Conservation (phyloP, 2,329 filamentous ascomycete species). For the Venturia carpophila region DNA sequence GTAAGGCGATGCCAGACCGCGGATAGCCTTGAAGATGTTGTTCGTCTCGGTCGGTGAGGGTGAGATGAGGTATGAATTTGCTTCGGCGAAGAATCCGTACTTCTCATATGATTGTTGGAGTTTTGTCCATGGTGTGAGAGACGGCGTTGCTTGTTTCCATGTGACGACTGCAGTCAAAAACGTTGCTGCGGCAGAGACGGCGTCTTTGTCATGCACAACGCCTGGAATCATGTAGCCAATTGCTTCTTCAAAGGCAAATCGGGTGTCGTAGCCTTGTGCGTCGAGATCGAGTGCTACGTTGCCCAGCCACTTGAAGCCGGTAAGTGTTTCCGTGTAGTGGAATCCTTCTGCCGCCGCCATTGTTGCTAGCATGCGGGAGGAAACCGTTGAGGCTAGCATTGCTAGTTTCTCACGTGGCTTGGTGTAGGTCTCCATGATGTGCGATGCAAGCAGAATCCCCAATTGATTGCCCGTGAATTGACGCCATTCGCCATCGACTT, state of each 20-base stretch:
- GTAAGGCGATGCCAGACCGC: constrained; percentile 37
- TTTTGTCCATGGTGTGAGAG: constrained; percentile 46
- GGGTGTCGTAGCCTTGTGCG: constrained; percentile 41
- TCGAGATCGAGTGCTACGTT: constrained; percentile 50
- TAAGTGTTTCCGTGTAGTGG: constrained; percentile 53
- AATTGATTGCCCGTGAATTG: constrained; percentile 59
- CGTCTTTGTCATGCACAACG: constrained; percentile 58
- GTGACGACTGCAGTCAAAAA: constrained; percentile 49
- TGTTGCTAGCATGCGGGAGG: constrained; percentile 53
- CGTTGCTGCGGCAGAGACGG: constrained; percentile 51
- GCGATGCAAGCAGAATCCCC: constrained; percentile 51
- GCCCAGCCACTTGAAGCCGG: constrained; percentile 62
- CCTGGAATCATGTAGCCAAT: constrained; percentile 59
- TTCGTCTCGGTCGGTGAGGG: constrained; percentile 46
- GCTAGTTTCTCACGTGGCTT: constrained; percentile 37
- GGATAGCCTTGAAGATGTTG: constrained; percentile 48
- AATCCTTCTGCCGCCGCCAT: constrained; percentile 50
- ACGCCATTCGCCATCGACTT: constrained; percentile 49
- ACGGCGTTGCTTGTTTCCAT: constrained; percentile 41
- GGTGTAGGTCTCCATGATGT: constrained; percentile 45
- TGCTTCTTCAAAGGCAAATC: constrained; percentile 58
- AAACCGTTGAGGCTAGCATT: constrained; percentile 57
- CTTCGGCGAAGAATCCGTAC: constrained; percentile 55
- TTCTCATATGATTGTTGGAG: constrained; percentile 49
- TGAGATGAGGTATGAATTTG: constrained; percentile 57